A percentile compares a stretch with the other conserved stretches of the same genome.
phyloP scores from a whole-genome alignment of 73 alveolate species.

The Diophrys appendiculata region DNA sequence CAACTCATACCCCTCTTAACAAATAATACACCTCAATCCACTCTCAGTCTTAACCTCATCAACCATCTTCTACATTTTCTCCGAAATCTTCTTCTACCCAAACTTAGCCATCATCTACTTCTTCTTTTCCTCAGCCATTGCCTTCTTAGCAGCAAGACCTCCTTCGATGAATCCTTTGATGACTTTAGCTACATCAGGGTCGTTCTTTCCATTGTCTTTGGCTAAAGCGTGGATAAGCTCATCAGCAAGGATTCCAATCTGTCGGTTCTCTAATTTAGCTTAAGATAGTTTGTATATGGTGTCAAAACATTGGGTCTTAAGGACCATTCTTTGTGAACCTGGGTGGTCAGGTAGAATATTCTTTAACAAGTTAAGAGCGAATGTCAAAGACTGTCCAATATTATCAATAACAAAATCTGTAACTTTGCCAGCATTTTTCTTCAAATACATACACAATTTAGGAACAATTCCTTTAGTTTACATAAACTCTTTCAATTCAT shows the following conservation, averaged over 20 bases:
- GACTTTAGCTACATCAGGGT: conserved; percentile 3
- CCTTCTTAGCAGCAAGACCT: conserved; percentile 27
- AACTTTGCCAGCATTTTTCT: not conserved
- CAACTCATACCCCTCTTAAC: conserved; percentile 70
- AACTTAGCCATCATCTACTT: conserved; percentile 54
- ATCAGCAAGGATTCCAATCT: conserved; percentile 22
- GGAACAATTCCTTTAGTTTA: not conserved
- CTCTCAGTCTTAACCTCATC: conserved; percentile 43
- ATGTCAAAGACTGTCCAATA: not conserved
- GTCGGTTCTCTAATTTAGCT: conserved; percentile 39
- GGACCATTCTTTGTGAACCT: conserved; percentile 18
- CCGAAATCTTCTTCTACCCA: conserved; percentile 27
- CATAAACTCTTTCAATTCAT: not conserved
- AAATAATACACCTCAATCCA: conserved; percentile 66
- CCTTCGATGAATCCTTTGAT: conserved; percentile 14
- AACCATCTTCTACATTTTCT: conserved; percentile 33
- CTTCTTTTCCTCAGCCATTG: conserved; percentile 41
- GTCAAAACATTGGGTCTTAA: not conserved
- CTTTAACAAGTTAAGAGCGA: conserved; percentile 16
- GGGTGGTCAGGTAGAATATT: conserved; percentile 33
- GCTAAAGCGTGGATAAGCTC: conserved; percentile 29
- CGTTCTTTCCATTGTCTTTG: conserved; percentile 23
- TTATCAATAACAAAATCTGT: conserved; percentile 8
- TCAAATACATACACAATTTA: not conserved
- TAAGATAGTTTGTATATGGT: conserved; percentile 24